These are phyloP conservation scores for Aspergillus caelatus DNA, from an alignment of 2,329 filamentous ascomycete species.

Conservation along the genomic window DNA sequence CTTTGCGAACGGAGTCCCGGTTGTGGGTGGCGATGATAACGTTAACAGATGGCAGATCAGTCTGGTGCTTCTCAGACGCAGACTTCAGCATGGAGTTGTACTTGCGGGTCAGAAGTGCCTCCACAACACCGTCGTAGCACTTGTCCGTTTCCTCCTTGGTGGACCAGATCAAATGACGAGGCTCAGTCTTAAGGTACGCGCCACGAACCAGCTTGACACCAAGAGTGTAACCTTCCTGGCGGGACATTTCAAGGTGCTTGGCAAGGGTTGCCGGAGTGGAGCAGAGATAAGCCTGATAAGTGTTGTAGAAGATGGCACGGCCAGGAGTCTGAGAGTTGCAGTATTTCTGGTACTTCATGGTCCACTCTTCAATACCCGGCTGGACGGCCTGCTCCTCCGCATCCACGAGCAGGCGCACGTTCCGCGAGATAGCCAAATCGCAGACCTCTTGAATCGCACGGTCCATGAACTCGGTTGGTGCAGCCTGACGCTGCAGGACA, in stretches of 20 bases:
- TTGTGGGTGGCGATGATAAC: slow-evolving; percentile 65
- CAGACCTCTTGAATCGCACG: slow-evolving; percentile 49
- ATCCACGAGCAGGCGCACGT: slow-evolving; percentile 54
- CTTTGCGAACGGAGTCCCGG: slow-evolving; percentile 54
- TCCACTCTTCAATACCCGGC: slow-evolving; percentile 55
- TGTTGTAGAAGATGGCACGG: slow-evolving; percentile 57
- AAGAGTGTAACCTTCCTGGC: slow-evolving; percentile 52
- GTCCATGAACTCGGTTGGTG: slow-evolving; percentile 46
- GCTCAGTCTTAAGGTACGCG: slow-evolving; percentile 56
- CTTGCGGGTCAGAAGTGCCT: slow-evolving; percentile 57
- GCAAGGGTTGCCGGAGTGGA: slow-evolving; percentile 49
- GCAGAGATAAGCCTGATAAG: slow-evolving; percentile 58
- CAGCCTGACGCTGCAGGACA: slow-evolving; percentile 41
- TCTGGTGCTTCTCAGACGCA: slow-evolving; percentile 39
- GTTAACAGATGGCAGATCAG: slow-evolving; percentile 48
- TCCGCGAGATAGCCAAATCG: slow-evolving; percentile 44
- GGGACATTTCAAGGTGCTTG: slow-evolving; percentile 49
- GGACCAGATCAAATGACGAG: slow-evolving; percentile 49
- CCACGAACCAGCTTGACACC: slow-evolving; percentile 58
- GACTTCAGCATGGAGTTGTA: slow-evolving; percentile 61
- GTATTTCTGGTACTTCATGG: slow-evolving; percentile 56
- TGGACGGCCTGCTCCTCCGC: slow-evolving; percentile 59
- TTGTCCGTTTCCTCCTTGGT: slow-evolving; percentile 51
- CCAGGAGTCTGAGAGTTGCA: slow-evolving; percentile 52
- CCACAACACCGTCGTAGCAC: slow-evolving; percentile 60